These are phyloP conservation scores for Hypoxylon sp. DNA, from an alignment of 2,329 filamentous ascomycete species.

Conservation along the genomic window DNA sequence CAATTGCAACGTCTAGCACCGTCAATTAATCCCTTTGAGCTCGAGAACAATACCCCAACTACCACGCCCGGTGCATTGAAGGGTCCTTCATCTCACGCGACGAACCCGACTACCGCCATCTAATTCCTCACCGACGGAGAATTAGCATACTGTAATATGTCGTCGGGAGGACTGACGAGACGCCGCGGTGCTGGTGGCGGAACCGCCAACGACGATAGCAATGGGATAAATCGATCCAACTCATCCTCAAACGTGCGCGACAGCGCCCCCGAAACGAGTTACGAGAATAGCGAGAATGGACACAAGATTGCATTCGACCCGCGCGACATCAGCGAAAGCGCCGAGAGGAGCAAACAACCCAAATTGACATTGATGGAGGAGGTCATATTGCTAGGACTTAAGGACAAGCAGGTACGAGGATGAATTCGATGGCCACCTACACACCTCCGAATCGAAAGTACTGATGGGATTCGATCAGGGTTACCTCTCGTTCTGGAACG, in stretches of 20 bases:
- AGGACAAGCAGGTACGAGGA: constrained; percentile 98
- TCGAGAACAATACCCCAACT: constrained; percentile 11
- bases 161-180: constrained; percentile 60
- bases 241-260: constrained; percentile 69
- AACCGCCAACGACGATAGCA: constrained; percentile 69
- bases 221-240: constrained; percentile 70
- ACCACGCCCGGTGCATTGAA: constrained; percentile 21
- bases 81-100: constrained; percentile 33
- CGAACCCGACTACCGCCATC: constrained; percentile 20
- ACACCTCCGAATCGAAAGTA: neutral
- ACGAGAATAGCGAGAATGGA: constrained; percentile 92
- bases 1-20: constrained; percentile 26
- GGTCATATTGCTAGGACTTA: constrained; percentile 92
- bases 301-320: constrained; percentile 99
- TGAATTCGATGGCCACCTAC: constrained; percentile 52
- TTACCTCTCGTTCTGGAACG: constrained; percentile 99
- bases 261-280: constrained; percentile 81
- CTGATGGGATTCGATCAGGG: constrained; percentile 70
- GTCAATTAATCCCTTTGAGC: constrained; percentile 16
- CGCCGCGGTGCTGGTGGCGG: constrained; percentile 74
- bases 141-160: constrained; percentile 55
- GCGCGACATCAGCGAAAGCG: constrained; percentile 95
- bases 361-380: constrained; percentile 99
- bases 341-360: constrained; percentile 95
- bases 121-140: constrained; percentile 19